Base-by-base conservation (phyloP, 2,329 filamentous ascomycete species). In the Monosporascus sp. region DNA sequence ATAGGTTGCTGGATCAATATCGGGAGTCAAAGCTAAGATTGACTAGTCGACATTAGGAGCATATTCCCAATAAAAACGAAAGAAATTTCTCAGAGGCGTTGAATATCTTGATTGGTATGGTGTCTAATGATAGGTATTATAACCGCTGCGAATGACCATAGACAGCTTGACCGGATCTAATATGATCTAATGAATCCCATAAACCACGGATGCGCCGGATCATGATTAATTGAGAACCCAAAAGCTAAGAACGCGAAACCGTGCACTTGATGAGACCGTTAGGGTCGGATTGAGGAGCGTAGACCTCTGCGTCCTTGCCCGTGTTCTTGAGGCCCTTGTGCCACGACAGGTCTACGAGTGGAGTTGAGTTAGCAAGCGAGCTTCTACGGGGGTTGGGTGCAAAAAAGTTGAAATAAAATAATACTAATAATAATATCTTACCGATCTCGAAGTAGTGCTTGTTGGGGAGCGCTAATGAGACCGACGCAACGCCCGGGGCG, bases 371-470 rank as follows among this genome's bases (percentile, higher is more conserved):
- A 45, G 45, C n/a, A 48, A 40, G 17, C 14, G 7, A 26, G 9
- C 20, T 20, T 41, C 22, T 50, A 11, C 14, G 3, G 7, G 37
- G 24, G 37, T 20, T 8, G 26, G 9, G 18, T n/a, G 41, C 9
- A 28, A 24, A 24, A 40, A 53, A 78, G n/a, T n/a, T n/a, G n/a
- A n/a, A n/a, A n/a, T n/a, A n/a, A n/a, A n/a, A n/a, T n/a, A n/a
- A n/a, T n/a, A n/a, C n/a, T n/a, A n/a, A n/a, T n/a, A n/a, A n/a
- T n/a, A n/a, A n/a, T n/a, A n/a, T n/a, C 86, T 75, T 76, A 91
- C 85, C 88, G 71, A 97, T 87, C 74, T 97, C 93, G 68, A 97
- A 97, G 76, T 97, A 97, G 75, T 99, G 94, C 78, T 97, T 97
- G 79, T 99, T 99, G 11, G 94, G 94, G 65, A 99, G 79, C 8